phyloP scores from a whole-genome alignment of 208 protist species.

The Crithidia brevicula region DNA sequence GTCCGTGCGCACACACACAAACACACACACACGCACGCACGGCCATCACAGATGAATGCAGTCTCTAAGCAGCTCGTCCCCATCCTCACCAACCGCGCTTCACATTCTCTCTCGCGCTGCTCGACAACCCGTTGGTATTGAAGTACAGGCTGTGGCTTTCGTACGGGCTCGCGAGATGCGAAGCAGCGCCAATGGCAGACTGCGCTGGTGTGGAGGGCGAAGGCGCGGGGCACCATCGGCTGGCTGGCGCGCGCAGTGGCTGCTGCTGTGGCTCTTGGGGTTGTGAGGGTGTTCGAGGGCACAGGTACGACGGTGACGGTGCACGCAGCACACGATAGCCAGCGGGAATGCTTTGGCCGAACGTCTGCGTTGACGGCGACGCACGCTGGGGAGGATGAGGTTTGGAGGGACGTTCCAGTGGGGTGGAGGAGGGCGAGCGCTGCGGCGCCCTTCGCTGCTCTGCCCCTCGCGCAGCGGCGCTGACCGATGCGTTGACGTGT shows the following conservation, averaged over 20 bases:
- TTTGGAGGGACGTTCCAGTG: too few relatives aligned
- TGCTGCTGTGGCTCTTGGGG: too few relatives aligned
- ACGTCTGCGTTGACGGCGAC: not conserved
- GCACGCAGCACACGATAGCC: slow-evolving; percentile 3
- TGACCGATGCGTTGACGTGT: too few relatives aligned
- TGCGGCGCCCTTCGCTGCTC: not conserved
- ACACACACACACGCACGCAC: not conserved
- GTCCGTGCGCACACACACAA: not conserved
- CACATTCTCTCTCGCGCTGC: too few relatives aligned
- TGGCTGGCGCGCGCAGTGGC: not conserved
- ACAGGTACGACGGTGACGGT: slow-evolving; percentile 5
- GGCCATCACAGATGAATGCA: too few relatives aligned
- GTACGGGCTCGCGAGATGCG: not conserved
- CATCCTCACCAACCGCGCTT: too few relatives aligned
- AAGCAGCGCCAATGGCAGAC: not conserved
- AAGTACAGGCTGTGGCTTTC: not conserved
- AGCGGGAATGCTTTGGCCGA: not conserved
- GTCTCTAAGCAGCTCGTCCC: too few relatives aligned
- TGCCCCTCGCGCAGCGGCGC: too few relatives aligned
- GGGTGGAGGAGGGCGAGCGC: not conserved
- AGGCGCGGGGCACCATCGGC: not conserved
- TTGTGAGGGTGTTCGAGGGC: not conserved
- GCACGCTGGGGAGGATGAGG: not conserved
- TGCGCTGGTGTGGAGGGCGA: not conserved
- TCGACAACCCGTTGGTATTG: slow-evolving; percentile 1